Base-by-base conservation (phyloP, 176 grass and related monocot genomes). In the Alopecurus myosuroides region DNA sequence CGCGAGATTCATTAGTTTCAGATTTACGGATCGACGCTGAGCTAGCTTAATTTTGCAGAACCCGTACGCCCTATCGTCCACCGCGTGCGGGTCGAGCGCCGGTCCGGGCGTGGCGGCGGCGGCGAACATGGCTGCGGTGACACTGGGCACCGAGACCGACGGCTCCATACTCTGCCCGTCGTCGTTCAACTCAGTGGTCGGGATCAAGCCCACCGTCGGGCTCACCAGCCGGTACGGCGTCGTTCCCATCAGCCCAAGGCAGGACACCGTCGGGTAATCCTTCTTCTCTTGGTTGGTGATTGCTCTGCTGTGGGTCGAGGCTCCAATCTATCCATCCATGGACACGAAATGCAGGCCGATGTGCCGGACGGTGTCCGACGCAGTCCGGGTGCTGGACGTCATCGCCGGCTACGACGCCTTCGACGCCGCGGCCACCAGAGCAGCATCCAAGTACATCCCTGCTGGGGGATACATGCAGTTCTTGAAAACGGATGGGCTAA, bases 391-490 rank as follows among this genome's bases (percentile, higher is more conserved):
- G 39, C 75, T 97, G 15, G 89, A 97, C 46, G 89, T 82, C 2
- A 94, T 94, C 33, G 89, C 80, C 15, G 87, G 91, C 2, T 97
- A 92, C 44, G 91, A 97, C 17, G 26, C n/a, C 1, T 45, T 11
- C 35, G 91, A 92, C 22, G 87, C 87, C 1, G 29, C 29, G 40
- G 89, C 89, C 2, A 92, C 94, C 12, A 9, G n/a, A 78, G 65
- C 77, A 4, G 91, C 85, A 15, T 74, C 71, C 30, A 84, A 92
- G 42, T 90, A 80, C 84, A 94, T 97, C 56, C 94, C 85, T 11
- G 17, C 23, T 0, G 85, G 82, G 11, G 94, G 91, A 12, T 97
- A 97, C 80, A 23, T 1, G 8, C 89, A 94, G 81, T 97, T 94
- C 78, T 29, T 94, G 35, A 94, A 80, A 51, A 28, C 45, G 22